Evolutionary conservation across 345 rosid species (phyloP).

Genomic region (Ailanthus altissimus): DNA sequence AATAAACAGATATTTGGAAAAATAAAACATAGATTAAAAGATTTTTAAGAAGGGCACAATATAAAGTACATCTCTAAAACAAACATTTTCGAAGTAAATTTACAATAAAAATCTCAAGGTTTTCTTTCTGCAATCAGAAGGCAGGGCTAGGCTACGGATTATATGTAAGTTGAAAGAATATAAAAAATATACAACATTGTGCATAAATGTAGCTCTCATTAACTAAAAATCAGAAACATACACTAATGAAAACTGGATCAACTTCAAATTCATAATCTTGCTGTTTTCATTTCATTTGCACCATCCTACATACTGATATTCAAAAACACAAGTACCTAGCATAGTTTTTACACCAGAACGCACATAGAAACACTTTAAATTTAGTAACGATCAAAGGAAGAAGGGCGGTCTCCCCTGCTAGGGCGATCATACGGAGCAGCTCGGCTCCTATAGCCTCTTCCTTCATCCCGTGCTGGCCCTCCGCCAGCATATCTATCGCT

Average conservation of each 20-base stretch:
- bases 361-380: background rate
- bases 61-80: no score
- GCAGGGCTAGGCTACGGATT: no score
- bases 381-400: slow-evolving; percentile 81
- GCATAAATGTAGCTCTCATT: background rate
- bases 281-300: background rate
- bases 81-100: no score
- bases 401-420: slow-evolving; percentile 61
- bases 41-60: no score
- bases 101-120: no score
- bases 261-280: background rate
- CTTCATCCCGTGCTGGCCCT: slow-evolving; percentile 67
- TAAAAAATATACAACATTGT: background rate
- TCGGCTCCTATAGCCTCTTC: slow-evolving; percentile 71
- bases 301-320: background rate
- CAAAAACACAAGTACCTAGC: slow-evolving; percentile 4
- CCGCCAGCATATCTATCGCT: slow-evolving; percentile 69
- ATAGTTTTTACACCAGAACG: slow-evolving; percentile 6
- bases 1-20: no score
- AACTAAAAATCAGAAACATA: background rate
- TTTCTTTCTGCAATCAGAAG: no score
- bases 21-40: no score
- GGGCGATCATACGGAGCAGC: slow-evolving; percentile 84
- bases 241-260: background rate
- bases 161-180: background rate